Evolutionary conservation across 2,329 filamentous ascomycete genomes (phyloP).

Genomic region (Karstenula rhodostoma): DNA sequence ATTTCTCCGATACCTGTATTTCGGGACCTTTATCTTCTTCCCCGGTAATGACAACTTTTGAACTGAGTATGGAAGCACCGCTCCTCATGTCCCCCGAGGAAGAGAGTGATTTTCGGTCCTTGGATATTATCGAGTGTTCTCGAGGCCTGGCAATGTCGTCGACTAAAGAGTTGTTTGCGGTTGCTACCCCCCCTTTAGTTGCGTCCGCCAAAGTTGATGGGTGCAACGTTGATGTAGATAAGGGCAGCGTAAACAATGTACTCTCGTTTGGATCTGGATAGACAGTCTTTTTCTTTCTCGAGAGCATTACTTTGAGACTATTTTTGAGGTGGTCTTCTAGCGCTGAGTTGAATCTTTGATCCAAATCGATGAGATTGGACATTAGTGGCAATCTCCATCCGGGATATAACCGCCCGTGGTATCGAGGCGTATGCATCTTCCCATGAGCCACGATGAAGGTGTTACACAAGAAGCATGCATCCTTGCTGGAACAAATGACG

Average conservation of each 20-base stretch:
- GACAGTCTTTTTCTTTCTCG: constrained; percentile 16
- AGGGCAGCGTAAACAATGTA: constrained; percentile 21
- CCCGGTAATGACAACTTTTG: background rate
- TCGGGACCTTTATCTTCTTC: constrained; percentile 5
- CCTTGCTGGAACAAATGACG: constrained; percentile 59
- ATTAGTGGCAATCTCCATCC: constrained; percentile 55
- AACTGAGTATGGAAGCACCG: background rate
- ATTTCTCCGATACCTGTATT: background rate
- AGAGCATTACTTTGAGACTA: constrained; percentile 14
- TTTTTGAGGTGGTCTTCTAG: constrained; percentile 13
- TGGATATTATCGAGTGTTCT: background rate
- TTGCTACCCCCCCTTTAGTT: background rate
- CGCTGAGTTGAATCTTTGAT: constrained; percentile 18
- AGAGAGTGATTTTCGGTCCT: background rate
- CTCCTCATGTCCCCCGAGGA: background rate
- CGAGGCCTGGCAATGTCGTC: background rate
- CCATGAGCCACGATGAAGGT: constrained; percentile 56
- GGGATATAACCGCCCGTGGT: constrained; percentile 57
- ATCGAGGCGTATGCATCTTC: constrained; percentile 52
- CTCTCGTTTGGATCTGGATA: constrained; percentile 29
- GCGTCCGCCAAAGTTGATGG: constrained; percentile 2
- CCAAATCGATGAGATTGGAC: constrained; percentile 11
- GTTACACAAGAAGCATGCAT: constrained; percentile 62
- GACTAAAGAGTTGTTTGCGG: background rate
- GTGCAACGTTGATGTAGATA: constrained; percentile 22